Conservation (phyloP, 106 monocot species). For the Platanthera zijinensis region DNA sequence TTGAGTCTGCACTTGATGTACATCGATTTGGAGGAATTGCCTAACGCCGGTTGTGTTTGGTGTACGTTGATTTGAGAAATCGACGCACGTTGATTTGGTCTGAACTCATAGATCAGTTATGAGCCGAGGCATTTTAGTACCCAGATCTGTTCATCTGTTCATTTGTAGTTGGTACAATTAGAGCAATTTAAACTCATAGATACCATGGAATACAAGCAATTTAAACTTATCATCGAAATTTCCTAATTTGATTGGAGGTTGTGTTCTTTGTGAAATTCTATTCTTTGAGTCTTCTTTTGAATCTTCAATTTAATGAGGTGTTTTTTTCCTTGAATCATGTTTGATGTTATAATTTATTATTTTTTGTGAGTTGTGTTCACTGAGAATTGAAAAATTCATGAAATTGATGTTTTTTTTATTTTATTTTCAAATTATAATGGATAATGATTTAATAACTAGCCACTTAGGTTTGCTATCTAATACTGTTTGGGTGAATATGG, state of each 20-base stretch:
- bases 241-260: neutral
- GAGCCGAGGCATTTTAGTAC: no score
- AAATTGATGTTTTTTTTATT: neutral
- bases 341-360: neutral
- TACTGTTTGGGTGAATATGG: no score
- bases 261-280: neutral
- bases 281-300: neutral
- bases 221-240: neutral
- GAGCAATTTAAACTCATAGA: neutral
- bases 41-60: no score
- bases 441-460: neutral
- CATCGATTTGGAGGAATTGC: no score
- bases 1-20: no score
- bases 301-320: neutral
- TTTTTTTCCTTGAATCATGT: neutral
- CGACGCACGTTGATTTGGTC: no score
- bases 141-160: no score
- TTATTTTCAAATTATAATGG: neutral
- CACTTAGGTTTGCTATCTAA: no score
- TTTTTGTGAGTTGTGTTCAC: neutral
- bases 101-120: no score
- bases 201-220: neutral
- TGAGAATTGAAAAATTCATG: neutral
- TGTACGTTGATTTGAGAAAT: no score
- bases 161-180: neutral